Evolutionary conservation across 179 eudicot genomes (phyloP), one percentile per base, ranked within the genome.

Genomic region (Drosera spatulata): DNA sequence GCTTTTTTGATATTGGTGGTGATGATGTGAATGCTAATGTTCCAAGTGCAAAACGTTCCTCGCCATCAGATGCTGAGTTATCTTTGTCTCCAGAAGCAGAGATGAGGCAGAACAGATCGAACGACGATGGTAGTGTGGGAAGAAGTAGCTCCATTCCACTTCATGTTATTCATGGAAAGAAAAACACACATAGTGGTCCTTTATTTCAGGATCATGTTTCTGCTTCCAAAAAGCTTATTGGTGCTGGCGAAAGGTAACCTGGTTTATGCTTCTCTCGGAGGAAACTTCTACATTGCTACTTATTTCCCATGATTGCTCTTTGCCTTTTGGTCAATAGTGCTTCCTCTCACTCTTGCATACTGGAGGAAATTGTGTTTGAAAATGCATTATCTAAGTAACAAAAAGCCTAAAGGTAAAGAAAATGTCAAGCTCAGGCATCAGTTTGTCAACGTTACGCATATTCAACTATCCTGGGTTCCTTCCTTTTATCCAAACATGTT

Each of bases 1-100:
- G 85, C 37, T 90, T 80, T 69, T 94, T 94, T 68, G 99, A 94
- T 83, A 74, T 94, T 54, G 79, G 85, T 40, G 85, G 82, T 58
- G 84, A 83, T 75, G 84, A 85, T 22, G 69, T 8, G 53, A 66
- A 42, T 60, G 59, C 67, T 67, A 69, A 67, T 65, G 80, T 76
- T 70, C 71, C 83, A 46, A 58, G 72, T 66, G 66, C 68, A 62
- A 77, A 73, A 66, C 69, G 58, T 70, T 58, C 78, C 58, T 82
- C 13, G n/a, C 44, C 39, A 11, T 62, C 66, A 3, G 66, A 42
- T 53, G 50, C 76, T 50, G 84, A 78, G 57, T 13, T 58, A 38
- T 67, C 46, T 58, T 74, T 67, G 33, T 52, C 65, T 11, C 40
- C 69, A 49, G 79, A 58, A 67, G 67, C 59, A 66, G 86, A 71